phyloP scores from a whole-genome alignment of 495 filamentous ascomycete genomes.

The Aspergillus wentii region DNA sequence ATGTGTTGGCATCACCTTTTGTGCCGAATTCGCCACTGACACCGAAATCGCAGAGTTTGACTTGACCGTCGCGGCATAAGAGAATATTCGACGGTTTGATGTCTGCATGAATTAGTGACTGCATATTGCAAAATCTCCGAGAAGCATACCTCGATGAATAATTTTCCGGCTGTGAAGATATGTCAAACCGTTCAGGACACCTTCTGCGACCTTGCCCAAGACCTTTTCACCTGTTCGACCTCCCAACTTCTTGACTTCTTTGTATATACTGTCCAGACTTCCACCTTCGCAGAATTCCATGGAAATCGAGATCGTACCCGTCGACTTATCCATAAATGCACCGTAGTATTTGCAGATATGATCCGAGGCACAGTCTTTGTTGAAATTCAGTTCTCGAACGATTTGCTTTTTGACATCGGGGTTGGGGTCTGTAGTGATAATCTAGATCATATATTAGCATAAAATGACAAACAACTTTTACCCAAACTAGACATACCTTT shows the following conservation, averaged over 20 bases:
- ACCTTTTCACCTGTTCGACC: conserved; percentile 97
- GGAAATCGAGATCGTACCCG: conserved; percentile 92
- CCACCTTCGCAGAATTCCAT: conserved; percentile 99
- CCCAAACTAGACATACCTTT: conserved; percentile 68
- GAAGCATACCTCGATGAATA: conserved; percentile 71
- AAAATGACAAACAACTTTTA: conserved; percentile 7
- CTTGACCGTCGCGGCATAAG: conserved; percentile 84
- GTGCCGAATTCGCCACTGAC: conserved; percentile 97
- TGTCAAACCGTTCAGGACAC: conserved; percentile 87
- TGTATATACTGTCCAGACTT: conserved; percentile 91
- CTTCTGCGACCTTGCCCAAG: conserved; percentile 95
- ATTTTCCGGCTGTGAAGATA: conserved; percentile 97
- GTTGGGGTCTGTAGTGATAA: conserved; percentile 96
- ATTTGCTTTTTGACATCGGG: conserved; percentile 98
- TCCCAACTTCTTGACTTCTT: conserved; percentile 90
- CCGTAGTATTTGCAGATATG: conserved; percentile 98
- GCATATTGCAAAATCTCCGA: background rate
- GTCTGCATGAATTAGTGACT: conserved; percentile 42
- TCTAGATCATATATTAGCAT: conserved; percentile 44
- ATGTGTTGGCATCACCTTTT: conserved; percentile 97
- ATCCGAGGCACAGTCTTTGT: conserved; percentile 89
- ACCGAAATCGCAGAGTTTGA: conserved; percentile 97
- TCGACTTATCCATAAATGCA: conserved; percentile 87
- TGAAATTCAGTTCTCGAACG: conserved; percentile 89
- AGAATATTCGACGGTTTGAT: conserved; percentile 99